Percentiles rank a stretch among this genome's conserved stretches.
Evolutionary conservation across 2,329 filamentous ascomycete genomes (phyloP).

Genomic region (Diaporthe australafricana): DNA sequence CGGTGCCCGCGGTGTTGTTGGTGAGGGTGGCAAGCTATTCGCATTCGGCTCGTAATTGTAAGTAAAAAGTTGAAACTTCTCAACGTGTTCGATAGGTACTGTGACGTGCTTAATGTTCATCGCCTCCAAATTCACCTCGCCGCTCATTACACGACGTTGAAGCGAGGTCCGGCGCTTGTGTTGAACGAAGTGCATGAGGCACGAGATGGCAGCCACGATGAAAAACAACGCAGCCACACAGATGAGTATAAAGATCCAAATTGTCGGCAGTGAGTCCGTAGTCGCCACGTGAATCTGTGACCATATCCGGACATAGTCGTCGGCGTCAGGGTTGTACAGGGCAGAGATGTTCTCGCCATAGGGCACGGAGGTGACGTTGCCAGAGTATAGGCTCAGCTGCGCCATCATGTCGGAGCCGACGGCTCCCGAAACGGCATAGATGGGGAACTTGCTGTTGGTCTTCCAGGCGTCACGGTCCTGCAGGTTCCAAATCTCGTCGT

Average conservation of each 20-base stretch:
- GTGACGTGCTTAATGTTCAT: conserved; percentile 86
- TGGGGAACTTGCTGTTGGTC: conserved; percentile 76
- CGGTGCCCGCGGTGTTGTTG: conserved; percentile 46
- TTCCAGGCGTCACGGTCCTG: conserved; percentile 80
- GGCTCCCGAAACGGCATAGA: conserved; percentile 82
- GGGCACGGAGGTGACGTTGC: conserved; percentile 73
- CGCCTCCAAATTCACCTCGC: conserved; percentile 87
- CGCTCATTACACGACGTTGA: conserved; percentile 76
- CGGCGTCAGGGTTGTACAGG: conserved; percentile 65
- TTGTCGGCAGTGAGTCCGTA: conserved; percentile 68
- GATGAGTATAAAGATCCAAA: conserved; percentile 84
- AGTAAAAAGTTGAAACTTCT: conserved; percentile 81
- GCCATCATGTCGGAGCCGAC: conserved; percentile 76
- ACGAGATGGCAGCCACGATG: conserved; percentile 75
- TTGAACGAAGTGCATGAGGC: conserved; percentile 83
- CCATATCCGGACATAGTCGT: conserved; percentile 72
- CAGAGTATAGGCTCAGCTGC: conserved; percentile 81
- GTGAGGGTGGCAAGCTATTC: conserved; percentile 50
- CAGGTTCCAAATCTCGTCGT: conserved; percentile 77
- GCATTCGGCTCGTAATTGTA: conserved; percentile 71
- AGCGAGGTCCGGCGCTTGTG: conserved; percentile 75
- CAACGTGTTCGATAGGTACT: conserved; percentile 78
- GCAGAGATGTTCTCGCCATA: conserved; percentile 66
- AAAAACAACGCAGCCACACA: conserved; percentile 78
- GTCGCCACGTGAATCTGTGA: conserved; percentile 63